Evolutionary conservation across 345 rosid species (phyloP).

Genomic region (Microthlaspi erraticum): DNA sequence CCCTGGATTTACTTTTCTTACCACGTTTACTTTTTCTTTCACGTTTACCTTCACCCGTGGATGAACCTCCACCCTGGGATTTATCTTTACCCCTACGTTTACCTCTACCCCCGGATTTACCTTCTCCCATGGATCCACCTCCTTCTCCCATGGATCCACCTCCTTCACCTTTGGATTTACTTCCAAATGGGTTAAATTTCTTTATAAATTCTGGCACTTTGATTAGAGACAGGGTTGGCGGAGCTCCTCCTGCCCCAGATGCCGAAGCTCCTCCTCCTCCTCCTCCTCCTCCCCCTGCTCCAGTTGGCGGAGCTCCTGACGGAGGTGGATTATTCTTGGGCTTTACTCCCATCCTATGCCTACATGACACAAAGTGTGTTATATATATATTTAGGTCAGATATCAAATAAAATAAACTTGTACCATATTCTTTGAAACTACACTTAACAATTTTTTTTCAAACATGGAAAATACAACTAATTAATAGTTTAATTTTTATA

Average conservation of each 20-base stretch:
- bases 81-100: not conserved
- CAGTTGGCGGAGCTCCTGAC: slow-evolving; percentile 28
- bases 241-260: not conserved
- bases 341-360: slow-evolving; percentile 32
- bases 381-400: not conserved
- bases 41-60: not conserved
- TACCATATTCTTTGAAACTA: not conserved
- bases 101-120: not conserved
- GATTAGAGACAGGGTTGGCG: not conserved
- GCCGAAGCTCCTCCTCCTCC: not conserved
- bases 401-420: not conserved
- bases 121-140: not conserved
- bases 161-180: not conserved
- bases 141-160: not conserved
- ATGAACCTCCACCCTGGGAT: not conserved
- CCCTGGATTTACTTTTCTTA: not conserved
- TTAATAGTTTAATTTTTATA: not conserved
- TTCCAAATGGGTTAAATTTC: not conserved
- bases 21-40: not conserved
- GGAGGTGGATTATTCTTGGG: slow-evolving; percentile 33
- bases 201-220: slow-evolving; percentile 5
- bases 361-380: slow-evolving; percentile 16
- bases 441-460: not conserved
- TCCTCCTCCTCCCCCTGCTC: not conserved
- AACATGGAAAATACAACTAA: not conserved